Evolutionary conservation across 2,329 filamentous ascomycete genomes (phyloP).

Genomic region (Beauveria brongniartii): DNA sequence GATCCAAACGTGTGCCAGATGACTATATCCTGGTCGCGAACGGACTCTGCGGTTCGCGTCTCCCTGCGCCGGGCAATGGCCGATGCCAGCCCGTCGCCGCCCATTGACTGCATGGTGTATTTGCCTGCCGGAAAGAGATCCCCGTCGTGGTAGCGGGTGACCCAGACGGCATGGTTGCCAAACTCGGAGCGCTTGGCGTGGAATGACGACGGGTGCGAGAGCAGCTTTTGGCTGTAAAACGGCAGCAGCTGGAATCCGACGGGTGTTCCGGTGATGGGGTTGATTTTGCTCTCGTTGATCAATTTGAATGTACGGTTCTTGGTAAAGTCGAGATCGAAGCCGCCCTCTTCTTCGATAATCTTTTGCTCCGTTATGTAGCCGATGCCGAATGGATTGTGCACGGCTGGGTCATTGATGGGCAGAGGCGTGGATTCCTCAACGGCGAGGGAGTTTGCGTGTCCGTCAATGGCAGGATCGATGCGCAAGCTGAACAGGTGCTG

Average conservation of each 20-base stretch:
- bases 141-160: conserved; percentile 35
- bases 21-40: conserved; percentile 43
- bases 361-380: conserved; percentile 36
- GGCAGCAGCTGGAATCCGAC: conserved; percentile 39
- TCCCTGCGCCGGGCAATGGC: conserved; percentile 19
- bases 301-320: conserved; percentile 42
- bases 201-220: conserved; percentile 31
- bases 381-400: conserved; percentile 44
- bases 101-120: conserved; percentile 40
- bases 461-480: conserved; percentile 58
- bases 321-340: conserved; percentile 41
- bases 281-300: conserved; percentile 34
- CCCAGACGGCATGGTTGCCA: conserved; percentile 35
- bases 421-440: conserved; percentile 33
- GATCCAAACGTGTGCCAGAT: conserved; percentile 52
- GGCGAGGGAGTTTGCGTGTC: conserved; percentile 44
- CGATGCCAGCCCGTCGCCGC: conserved; percentile 28
- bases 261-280: conserved; percentile 34
- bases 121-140: conserved; percentile 35
- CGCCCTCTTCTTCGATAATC: conserved; percentile 33
- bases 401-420: conserved; percentile 31
- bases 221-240: conserved; percentile 36
- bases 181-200: conserved; percentile 35
- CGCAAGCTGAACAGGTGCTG: conserved; percentile 60
- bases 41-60: conserved; percentile 28